These are phyloP conservation scores for Albugo candida DNA, from an alignment of 352 stramenopile species.

Conservation along the genomic window DNA sequence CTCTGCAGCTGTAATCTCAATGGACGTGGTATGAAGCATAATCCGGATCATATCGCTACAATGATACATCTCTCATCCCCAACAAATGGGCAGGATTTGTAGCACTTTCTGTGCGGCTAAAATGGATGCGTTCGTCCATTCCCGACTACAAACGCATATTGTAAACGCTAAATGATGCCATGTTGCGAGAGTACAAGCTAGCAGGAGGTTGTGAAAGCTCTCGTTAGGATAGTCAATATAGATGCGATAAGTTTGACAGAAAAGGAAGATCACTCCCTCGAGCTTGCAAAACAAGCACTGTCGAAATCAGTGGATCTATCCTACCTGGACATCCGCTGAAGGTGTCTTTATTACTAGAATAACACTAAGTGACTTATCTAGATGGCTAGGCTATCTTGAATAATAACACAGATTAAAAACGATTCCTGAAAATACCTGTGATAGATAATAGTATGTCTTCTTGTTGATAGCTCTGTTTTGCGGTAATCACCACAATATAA, in stretches of 20 bases:
- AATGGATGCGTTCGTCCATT: constrained; percentile 19
- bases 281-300: constrained; percentile 4
- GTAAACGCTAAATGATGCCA: constrained; percentile 1
- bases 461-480: too few species aligned
- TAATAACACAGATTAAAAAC: too few species aligned
- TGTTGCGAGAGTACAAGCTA: constrained; percentile 3
- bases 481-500: too few species aligned
- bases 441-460: too few species aligned
- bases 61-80: constrained; percentile 1
- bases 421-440: too few species aligned
- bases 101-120: constrained; percentile 14
- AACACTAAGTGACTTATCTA: too few species aligned
- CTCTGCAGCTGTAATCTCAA: too few species aligned
- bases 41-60: constrained; percentile 1
- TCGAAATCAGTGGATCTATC: constrained; percentile 8
- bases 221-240: constrained; percentile 1
- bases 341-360: too few species aligned
- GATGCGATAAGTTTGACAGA: background rate
- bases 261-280: constrained; percentile 1
- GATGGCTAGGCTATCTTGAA: too few species aligned
- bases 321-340: constrained; percentile 3
- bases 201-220: constrained; percentile 6
- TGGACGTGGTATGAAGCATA: background rate
- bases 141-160: constrained; percentile 8
- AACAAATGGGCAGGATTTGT: constrained; percentile 5